Conservation (phyloP, 495 filamentous ascomycete species). For the Neurospora intermedia region DNA sequence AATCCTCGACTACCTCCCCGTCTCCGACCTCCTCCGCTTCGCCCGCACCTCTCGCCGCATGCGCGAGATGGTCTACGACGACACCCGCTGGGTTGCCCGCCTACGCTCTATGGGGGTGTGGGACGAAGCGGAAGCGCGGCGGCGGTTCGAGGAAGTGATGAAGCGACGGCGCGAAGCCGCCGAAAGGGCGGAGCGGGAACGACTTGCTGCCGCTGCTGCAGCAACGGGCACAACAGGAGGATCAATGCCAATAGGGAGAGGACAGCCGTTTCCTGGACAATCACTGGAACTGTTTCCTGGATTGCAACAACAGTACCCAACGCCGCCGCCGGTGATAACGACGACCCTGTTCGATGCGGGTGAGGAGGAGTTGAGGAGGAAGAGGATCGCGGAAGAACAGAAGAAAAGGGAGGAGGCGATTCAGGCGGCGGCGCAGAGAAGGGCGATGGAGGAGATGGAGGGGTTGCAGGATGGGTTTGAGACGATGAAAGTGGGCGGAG, state of each 20-base stretch:
- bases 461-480: constrained; percentile 56
- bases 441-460: constrained; percentile 4
- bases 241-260: not conserved
- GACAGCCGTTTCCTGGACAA: not conserved
- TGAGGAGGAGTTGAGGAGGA: constrained; percentile 44
- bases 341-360: constrained; percentile 63
- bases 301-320: not conserved
- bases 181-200: constrained; percentile 14
- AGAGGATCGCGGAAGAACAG: constrained; percentile 6
- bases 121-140: constrained; percentile 80
- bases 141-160: constrained; percentile 63
- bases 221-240: not conserved
- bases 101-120: constrained; percentile 81
- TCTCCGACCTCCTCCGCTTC: constrained; percentile 72
- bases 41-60: constrained; percentile 82
- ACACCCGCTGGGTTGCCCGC: constrained; percentile 83
- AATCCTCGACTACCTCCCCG: constrained; percentile 80
- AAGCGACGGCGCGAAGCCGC: constrained; percentile 51
- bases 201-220: constrained; percentile 6
- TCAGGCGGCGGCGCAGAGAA: constrained; percentile 18
- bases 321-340: constrained; percentile 13
- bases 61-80: constrained; percentile 98
- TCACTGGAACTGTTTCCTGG: not conserved
- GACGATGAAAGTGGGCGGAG: constrained; percentile 38
- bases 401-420: constrained; percentile 6